A percentile compares a stretch with the other conserved stretches of the same genome.
phyloP scores from a whole-genome alignment of 129 eudicot genomes.

The Silybum marianum region DNA sequence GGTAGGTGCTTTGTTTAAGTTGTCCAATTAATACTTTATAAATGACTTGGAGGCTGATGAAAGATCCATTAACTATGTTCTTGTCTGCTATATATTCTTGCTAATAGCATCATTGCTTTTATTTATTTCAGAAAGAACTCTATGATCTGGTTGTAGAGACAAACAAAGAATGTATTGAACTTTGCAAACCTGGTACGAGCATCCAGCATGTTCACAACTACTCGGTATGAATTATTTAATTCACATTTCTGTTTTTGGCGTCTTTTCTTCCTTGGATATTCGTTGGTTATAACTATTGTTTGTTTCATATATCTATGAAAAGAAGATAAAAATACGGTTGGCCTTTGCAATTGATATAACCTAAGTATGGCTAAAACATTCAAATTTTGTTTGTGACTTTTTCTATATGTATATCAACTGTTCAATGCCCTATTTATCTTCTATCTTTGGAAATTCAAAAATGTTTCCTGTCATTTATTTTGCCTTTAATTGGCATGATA shows the following conservation, averaged over 20 bases:
- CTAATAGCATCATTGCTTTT: constrained; percentile 6
- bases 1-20: background rate
- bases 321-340: background rate
- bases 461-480: background rate
- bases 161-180: constrained; percentile 80
- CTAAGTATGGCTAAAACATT: background rate
- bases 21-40: background rate
- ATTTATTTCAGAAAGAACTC: constrained; percentile 70
- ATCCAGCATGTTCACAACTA: constrained; percentile 72
- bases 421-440: too few species aligned
- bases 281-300: background rate
- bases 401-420: background rate
- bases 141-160: constrained; percentile 86
- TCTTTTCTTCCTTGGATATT: background rate
- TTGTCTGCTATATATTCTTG: background rate
- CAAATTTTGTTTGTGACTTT: background rate
- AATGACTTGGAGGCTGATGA: background rate
- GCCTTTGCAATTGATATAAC: background rate
- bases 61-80: background rate
- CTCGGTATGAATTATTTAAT: constrained; percentile 54
- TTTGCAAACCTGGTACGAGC: constrained; percentile 86
- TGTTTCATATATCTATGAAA: background rate
- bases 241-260: background rate
- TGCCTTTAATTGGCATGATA: background rate
- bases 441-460: background rate